Evolutionary conservation across 2,329 filamentous ascomycete genomes (phyloP).

Genomic region (Neurospora sp.): DNA sequence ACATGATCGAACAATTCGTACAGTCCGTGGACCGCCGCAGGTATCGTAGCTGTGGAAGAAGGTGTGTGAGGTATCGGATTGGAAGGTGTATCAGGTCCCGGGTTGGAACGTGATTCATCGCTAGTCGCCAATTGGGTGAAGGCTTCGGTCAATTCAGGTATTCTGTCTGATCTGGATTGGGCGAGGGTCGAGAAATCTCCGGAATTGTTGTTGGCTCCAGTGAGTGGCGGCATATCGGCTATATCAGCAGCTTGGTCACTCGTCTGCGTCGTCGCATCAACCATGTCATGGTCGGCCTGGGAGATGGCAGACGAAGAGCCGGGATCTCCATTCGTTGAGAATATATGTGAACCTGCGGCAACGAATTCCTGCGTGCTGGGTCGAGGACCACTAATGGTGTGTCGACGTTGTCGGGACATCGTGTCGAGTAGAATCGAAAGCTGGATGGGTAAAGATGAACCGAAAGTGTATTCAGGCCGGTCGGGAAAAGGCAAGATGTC

Average conservation of each 20-base stretch:
- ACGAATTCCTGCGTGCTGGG: background rate
- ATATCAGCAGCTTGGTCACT: background rate
- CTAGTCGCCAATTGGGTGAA: background rate
- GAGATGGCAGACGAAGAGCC: background rate
- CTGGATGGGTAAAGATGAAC: background rate
- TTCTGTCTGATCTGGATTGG: background rate
- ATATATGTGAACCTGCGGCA: background rate
- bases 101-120: background rate
- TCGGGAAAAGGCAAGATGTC: background rate
- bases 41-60: background rate
- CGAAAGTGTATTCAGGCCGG: background rate
- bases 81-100: background rate
- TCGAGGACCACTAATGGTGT: background rate
- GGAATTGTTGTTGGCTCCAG: background rate
- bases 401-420: background rate
- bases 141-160: background rate
- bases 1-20: background rate
- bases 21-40: background rate
- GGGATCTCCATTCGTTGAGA: background rate
- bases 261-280: background rate
- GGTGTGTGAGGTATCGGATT: background rate
- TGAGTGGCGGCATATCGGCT: background rate
- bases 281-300: background rate
- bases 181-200: background rate
- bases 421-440: background rate